A percentile compares a stretch with the other conserved stretches of the same genome.
phyloP scores from a whole-genome alignment of 1,284 basidiomycete species.

The Fomitopsis palustris region DNA sequence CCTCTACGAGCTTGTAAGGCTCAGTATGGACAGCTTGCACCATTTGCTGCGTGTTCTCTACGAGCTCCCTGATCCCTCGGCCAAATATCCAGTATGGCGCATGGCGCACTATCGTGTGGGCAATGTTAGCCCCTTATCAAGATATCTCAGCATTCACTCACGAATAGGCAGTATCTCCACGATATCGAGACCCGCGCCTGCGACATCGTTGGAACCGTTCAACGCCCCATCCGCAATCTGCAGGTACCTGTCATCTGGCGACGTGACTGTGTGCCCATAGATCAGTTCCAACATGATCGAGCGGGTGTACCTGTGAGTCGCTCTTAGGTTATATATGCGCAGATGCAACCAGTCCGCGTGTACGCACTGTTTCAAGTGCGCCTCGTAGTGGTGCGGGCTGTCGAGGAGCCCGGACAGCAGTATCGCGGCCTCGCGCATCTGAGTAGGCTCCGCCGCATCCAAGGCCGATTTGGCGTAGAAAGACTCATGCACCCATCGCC shows the following conservation, averaged over 20 bases:
- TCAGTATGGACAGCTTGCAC: too few species aligned
- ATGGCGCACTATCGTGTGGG: neutral
- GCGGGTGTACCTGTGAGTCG: slow-evolving; percentile 21
- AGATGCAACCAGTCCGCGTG: slow-evolving; percentile 9
- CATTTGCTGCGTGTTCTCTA: too few species aligned
- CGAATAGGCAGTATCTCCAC: slow-evolving; percentile 14
- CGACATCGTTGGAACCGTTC: slow-evolving; percentile 15
- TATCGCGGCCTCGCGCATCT: neutral
- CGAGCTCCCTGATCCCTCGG: too few species aligned
- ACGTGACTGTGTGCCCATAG: slow-evolving; percentile 22
- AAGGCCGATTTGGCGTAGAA: neutral
- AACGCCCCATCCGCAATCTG: slow-evolving; percentile 42
- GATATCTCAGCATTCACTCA: too few species aligned
- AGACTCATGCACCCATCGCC: neutral
- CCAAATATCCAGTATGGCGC: too few species aligned
- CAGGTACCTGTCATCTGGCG: slow-evolving; percentile 19
- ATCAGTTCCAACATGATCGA: slow-evolving; percentile 38
- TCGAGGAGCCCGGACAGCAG: neutral
- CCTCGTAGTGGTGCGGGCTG: neutral
- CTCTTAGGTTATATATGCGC: neutral
- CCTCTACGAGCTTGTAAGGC: too few species aligned
- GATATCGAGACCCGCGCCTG: slow-evolving; percentile 12
- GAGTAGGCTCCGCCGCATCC: neutral
- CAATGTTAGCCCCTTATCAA: slow-evolving; percentile 9
- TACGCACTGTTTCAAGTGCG: neutral